Evolutionary conservation across 768 basidiomycete genomes (phyloP).

Genomic region (Holtermannia corniformis): DNA sequence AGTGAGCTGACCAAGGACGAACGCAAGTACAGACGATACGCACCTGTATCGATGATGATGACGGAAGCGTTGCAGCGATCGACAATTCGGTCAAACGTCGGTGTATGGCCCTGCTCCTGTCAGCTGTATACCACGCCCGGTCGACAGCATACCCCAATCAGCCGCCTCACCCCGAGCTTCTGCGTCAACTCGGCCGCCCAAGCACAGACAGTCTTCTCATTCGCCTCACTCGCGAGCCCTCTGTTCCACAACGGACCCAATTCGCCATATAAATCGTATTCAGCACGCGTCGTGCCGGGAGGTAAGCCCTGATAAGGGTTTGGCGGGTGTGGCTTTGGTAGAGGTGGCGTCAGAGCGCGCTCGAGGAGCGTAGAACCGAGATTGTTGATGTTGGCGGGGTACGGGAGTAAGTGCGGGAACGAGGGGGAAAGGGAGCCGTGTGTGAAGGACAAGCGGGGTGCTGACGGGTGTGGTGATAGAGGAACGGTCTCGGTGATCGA

Average conservation of each 20-base stretch:
- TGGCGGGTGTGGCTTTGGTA: conserved; percentile 70
- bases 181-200: conserved; percentile 62
- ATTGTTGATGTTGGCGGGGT: conserved; percentile 72
- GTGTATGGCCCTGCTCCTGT: conserved; percentile 68
- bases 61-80: conserved; percentile 83
- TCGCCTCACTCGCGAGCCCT: conserved; percentile 72
- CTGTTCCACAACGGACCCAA: conserved; percentile 92
- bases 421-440: conserved; percentile 85
- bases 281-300: conserved; percentile 53
- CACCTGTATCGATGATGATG: conserved; percentile 91
- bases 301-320: conserved; percentile 58
- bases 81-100: conserved; percentile 77
- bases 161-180: conserved; percentile 68
- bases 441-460: conserved; percentile 63
- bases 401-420: conserved; percentile 58
- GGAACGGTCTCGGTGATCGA: conserved; percentile 43
- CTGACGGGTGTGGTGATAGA: conserved; percentile 44
- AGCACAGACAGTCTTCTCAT: conserved; percentile 56
- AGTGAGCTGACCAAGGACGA: conserved; percentile 1
- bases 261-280: conserved; percentile 59
- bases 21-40: conserved; percentile 5
- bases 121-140: not conserved
- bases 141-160: conserved; percentile 49
- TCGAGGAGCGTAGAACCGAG: conserved; percentile 59
- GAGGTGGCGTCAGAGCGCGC: conserved; percentile 62